Conservation (phyloP, 768 basidiomycete species). For the Tubosaeta sp. region DNA sequence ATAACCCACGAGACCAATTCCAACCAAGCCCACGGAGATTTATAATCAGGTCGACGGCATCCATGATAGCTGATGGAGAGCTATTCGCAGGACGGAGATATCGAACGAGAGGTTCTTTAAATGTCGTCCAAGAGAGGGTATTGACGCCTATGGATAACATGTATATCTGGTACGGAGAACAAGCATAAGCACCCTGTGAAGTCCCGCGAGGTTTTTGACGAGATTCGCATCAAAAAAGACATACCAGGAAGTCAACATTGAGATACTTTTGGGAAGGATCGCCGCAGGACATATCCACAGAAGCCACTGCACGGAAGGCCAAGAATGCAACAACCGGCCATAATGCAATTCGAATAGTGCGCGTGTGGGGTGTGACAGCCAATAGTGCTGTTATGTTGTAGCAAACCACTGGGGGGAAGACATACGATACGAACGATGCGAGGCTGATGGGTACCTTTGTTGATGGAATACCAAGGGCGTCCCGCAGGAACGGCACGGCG, state of each 20-base stretch:
- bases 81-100: not conserved
- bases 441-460: constrained; percentile 26
- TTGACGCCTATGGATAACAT: too few relatives aligned
- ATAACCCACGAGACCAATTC: not conserved
- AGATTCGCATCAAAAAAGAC: not conserved
- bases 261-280: not conserved
- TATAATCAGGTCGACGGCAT: not conserved
- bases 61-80: not conserved
- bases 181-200: too few relatives aligned
- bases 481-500: too few relatives aligned
- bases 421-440: constrained; percentile 31
- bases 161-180: not conserved
- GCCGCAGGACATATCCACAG: constrained; percentile 4
- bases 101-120: not conserved
- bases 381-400: constrained; percentile 49
- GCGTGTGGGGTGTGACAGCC: constrained; percentile 43
- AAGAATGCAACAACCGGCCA: constrained; percentile 43
- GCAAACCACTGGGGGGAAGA: constrained; percentile 39
- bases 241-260: constrained; percentile 11
- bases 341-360: constrained; percentile 40
- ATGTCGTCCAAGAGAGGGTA: not conserved
- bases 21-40: not conserved
- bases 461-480: not conserved
- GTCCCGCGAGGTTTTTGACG: too few relatives aligned
- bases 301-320: constrained; percentile 35